These are phyloP conservation scores for Amorphotheca resinae DNA, from an alignment of 495 filamentous ascomycete species.

Conservation along the genomic window DNA sequence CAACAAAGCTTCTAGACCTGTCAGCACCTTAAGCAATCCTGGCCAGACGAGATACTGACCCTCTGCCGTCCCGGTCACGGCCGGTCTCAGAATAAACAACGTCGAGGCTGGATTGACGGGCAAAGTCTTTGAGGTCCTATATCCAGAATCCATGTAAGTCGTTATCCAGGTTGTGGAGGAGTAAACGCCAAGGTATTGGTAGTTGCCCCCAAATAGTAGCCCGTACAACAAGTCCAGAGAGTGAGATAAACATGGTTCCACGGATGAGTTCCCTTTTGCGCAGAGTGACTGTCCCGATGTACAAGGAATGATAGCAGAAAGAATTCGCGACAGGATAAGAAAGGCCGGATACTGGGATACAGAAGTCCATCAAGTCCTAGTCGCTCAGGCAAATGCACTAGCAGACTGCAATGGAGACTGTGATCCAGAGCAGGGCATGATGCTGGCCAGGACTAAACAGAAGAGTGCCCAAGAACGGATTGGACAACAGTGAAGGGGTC, in stretches of 20 bases:
- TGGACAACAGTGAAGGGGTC: constrained; percentile 20
- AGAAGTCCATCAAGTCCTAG: constrained; percentile 21
- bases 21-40: constrained; percentile 18
- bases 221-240: constrained; percentile 11
- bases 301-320: constrained; percentile 19
- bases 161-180: constrained; percentile 30
- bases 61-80: constrained; percentile 84
- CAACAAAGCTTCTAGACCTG: constrained; percentile 63
- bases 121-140: constrained; percentile 99
- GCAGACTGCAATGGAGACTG: constrained; percentile 14
- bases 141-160: constrained; percentile 48
- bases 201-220: constrained; percentile 16
- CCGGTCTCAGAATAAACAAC: constrained; percentile 96
- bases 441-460: constrained; percentile 26
- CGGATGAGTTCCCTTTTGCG: constrained; percentile 11
- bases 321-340: constrained; percentile 20
- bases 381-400: constrained; percentile 23
- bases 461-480: constrained; percentile 16
- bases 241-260: constrained; percentile 15
- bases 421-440: constrained; percentile 17
- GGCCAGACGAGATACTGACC: constrained; percentile 46
- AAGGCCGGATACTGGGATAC: constrained; percentile 22
- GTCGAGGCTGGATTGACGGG: constrained; percentile 88
- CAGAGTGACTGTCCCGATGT: constrained; percentile 12
- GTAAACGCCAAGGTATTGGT: constrained; percentile 17